Evolutionary conservation across 495 filamentous ascomycete species (phyloP), one percentile per base, ranked within the genome.

Genomic region (Penicillium coffeae): DNA sequence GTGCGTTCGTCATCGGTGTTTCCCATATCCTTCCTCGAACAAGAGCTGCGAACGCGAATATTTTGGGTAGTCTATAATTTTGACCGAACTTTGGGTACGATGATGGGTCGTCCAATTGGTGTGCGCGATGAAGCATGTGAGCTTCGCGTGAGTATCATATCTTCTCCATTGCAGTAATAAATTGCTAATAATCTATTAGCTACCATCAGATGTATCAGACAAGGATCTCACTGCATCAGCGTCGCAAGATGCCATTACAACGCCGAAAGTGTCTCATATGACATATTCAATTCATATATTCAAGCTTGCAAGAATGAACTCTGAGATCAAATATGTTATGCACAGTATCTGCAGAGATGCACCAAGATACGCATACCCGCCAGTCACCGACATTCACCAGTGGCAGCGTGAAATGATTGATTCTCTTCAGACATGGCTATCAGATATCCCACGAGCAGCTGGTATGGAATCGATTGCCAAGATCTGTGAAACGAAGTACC

Each of bases 31-130:
- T 51, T 70, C 2, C 47, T 75, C 13, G 63, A 71, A 16, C 71
- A 74, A 35, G 74, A 77, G 41, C 72, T 77, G 70, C 52, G 74
- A 34, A 75, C 72, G 1, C 60, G 72, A 5, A 64, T 75, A 3
- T 77, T 77, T 42, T 75, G 74, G 74, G 70, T 72, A 0, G 66
- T 67, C 0, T 77, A 75, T 37, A 72, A 52, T 8, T 60, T 77
- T 14, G 72, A 77, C 45, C 65, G 74, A 13, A 70, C 68, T 1
- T 49, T 77, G 38, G 67, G 69, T 14, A 75, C 71, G 0, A 72
- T 75, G 66, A 74, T 77, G 70, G 74, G 74, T 0, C 55, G 74
- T 15, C 72, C 74, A 9, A 72, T 77, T 33, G 72, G 72, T n/a
- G 51, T 77, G 16, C 58, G 71, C 25, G 74, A 77, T 50, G 74